Base-by-base conservation (phyloP, 768 basidiomycete genomes). In the Boletus rubroflammeus region DNA sequence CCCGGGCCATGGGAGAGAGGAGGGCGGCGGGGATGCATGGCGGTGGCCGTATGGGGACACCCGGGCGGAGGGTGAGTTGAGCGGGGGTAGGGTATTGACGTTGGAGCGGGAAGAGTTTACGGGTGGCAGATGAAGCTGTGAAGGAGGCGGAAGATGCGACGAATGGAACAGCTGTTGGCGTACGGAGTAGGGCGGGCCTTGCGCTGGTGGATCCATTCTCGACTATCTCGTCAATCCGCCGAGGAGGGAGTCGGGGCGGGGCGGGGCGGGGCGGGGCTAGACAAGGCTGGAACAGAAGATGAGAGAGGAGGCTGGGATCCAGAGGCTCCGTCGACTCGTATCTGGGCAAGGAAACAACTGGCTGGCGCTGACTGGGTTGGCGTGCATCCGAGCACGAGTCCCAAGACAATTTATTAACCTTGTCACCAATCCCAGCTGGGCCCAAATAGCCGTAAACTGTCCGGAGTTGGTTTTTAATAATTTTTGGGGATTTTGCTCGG, bases 131-230 rank as follows among this genome's bases (percentile, higher is more conserved):
- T 74, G 75, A 17, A 78, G 68, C 53, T 73, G 72, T 0, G 76
- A 73, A 0, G 77, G 77, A 0, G 75, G 76, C 0, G 76, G 76
- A 26, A 77, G 75, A 58, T 76, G 77, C 3, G 72, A 64, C 1
- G 75, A 74, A 28, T 73, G 73, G 60, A 76, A 78, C 49, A 76
- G 69, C 45, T 72, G 72, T 13, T 68, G 67, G 6, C 67, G 67
- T 0, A 64, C 62, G 35, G 66, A 54, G 59, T 67, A 66, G 11
- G 67, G 60, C n/a, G 65, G 61, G 51, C 68, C 67, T 32, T 71
- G 63, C 5, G 72, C 58, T 57, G 72, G 53, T 42, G 58, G 47
- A 58, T 67, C 67, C 67, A 70, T 68, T 13, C 19, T 55, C 6
- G 35, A 35, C 34, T 35, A 47, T 60, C 51, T 51, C 10, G 31